Evolutionary conservation across 768 basidiomycete species (phyloP), one percentile per base, ranked within the genome.

Genomic region (Cubamyces sp.): DNA sequence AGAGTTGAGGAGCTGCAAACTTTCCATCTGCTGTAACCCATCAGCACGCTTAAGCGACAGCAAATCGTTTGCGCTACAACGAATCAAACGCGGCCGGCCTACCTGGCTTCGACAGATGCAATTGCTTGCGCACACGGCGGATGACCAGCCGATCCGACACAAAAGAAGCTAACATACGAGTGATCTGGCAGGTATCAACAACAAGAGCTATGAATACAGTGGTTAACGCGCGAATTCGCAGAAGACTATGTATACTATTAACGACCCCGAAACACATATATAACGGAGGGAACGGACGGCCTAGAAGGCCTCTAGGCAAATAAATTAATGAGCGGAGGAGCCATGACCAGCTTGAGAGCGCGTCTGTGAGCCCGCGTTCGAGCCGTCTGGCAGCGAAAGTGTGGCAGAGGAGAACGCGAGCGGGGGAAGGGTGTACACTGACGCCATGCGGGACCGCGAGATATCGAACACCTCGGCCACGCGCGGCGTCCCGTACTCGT

Each of bases 381-480:
- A 25, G n/a, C 37, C 23, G 15, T 28, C 15, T n/a, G 26, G 51
- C 9, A 34, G 42, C 30, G 41, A 5, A 8, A 55, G 41, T 3
- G 41, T 45, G 26, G 21, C 41, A 12, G 42, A 14, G 18, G 54
- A 55, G 42, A 45, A 45, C 43, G n/a, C 26, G 16, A 55, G 43
- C 25, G 54, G 45, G 15, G 54, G 54, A 1, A 47, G 54, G 11
- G 19, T 47, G 34, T 34, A 56, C 12, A 47, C 19, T 8, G 54
- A 18, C 16, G 54, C 2, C 16, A 18, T 37, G 8, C 18, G 43
- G 1, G 43, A 30, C 21, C 54, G 54, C n/a, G 54, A 34, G 18
- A 47, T 30, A 30, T 56, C 54, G 54, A 56, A 56, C 30, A 56
- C 28, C n/a, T 56, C 54, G 3, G 45, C 45, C 7, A 56, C 30